Evolutionary conservation across 345 rosid genomes (phyloP).

Genomic region (Linum lewisii): DNA sequence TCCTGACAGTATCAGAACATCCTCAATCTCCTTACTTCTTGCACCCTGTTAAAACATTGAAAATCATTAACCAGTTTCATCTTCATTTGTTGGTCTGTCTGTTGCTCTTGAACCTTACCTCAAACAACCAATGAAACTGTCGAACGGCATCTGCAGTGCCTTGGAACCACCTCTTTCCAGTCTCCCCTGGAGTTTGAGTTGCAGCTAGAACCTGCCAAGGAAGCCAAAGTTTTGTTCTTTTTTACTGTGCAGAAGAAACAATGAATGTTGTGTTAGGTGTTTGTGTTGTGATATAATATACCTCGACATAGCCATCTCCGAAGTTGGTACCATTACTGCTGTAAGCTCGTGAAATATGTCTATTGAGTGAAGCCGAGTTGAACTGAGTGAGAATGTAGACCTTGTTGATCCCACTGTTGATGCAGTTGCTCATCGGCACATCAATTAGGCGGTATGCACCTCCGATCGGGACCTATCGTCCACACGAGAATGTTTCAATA

Average conservation of each 20-base stretch:
- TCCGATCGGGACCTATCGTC: slow-evolving; percentile 68
- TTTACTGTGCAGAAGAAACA: background rate
- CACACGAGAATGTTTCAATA: background rate
- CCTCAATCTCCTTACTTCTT: slow-evolving; percentile 75
- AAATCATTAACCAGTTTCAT: background rate
- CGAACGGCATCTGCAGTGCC: slow-evolving; percentile 97
- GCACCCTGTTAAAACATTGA: slow-evolving; percentile 34
- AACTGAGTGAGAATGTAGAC: slow-evolving; percentile 90
- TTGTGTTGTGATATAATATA: slow-evolving; percentile 9
- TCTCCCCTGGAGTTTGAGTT: slow-evolving; percentile 91
- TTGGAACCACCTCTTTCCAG: slow-evolving; percentile 88
- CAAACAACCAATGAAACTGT: slow-evolving; percentile 96
- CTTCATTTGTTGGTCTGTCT: background rate
- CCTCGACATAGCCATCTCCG: slow-evolving; percentile 91
- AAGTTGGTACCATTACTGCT: slow-evolving; percentile 64
- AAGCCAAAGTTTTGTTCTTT: background rate
- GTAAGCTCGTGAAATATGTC: slow-evolving; percentile 85
- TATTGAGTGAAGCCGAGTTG: slow-evolving; percentile 83
- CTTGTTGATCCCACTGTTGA: slow-evolving; percentile 87
- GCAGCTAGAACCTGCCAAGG: slow-evolving; percentile 66
- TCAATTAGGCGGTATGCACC: slow-evolving; percentile 93
- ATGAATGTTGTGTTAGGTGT: background rate
- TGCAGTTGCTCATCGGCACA: slow-evolving; percentile 99
- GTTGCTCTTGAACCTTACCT: slow-evolving; percentile 40
- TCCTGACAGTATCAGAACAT: slow-evolving; percentile 83